Base-by-base conservation (phyloP, 129 eudicot species). In the Silybum marianum region DNA sequence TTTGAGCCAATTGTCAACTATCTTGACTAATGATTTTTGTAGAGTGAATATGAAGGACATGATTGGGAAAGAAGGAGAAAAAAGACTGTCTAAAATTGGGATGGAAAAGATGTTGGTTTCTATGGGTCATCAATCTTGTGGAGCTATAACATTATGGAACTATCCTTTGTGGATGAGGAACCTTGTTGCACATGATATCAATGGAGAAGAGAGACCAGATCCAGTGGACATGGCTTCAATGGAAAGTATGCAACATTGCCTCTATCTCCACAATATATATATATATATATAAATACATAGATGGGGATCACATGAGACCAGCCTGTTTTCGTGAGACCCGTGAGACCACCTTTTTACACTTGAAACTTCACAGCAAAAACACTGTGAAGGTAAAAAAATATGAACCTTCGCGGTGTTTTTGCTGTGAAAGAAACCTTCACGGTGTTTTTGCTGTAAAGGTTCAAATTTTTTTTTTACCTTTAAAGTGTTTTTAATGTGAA, bases 141-240 rank as follows among this genome's bases (percentile, higher is more conserved):
- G 93, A 72, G 89, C 93, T 39, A 87, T 82, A 46, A 84, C 90
- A 25, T 69, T 89, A 34, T 82, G 88, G 87, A 89, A 89, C 77
- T 89, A 86, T 73, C 93, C 93, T 13, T 82, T 82, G 65, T 89
- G 90, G 93, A 86, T 89, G 93, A 86, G 93, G 75, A 87, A 89
- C 80, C 93, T 89, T 76, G 77, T 84, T 69, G 84, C 88, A 74
- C 88, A 86, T 86, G 93, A 89, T 65, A 51, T 87, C n/a, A 36
- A 87, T 63, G 93, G 88, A 14, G 90, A 89, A 13, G 93, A 89
- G 69, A 86, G 93, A 73, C 38, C 72, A 3, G 88, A 89, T 76
- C 87, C 60, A 9, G 88, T 89, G 22, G 93, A 86, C 85, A 82
- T 89, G 93, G 93, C 93, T 36, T 84, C 93, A 39, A 18, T 87